Percentiles rank a stretch among this genome's conserved stretches.
phyloP scores from a whole-genome alignment of 805 yeast species.

The Yarrowia sp. region DNA sequence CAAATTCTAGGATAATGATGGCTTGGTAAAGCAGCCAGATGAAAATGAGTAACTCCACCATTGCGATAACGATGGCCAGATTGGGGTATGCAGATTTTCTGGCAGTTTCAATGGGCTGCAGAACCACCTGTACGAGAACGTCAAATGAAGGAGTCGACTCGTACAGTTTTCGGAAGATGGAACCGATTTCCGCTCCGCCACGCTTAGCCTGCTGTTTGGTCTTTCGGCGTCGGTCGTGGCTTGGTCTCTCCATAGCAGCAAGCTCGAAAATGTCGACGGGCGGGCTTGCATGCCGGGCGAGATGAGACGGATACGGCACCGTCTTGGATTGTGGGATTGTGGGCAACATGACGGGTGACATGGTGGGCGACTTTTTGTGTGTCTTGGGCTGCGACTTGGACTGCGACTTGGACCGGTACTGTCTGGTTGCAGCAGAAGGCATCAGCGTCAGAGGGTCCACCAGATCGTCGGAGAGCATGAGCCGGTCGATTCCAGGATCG shows the following conservation, averaged over 20 bases:
- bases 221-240: constrained; percentile 1
- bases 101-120: constrained; percentile 13
- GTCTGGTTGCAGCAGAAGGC: not conserved
- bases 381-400: not conserved
- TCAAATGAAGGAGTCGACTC: not conserved
- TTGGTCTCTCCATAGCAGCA: not conserved
- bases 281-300: not conserved
- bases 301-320: not conserved
- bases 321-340: constrained; percentile 8
- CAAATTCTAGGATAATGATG: constrained; percentile 28
- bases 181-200: not conserved
- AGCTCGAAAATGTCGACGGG: constrained; percentile 8
- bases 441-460: not conserved
- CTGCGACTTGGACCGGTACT: not conserved
- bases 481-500: not conserved
- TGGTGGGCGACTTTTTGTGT: not conserved
- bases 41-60: constrained; percentile 28
- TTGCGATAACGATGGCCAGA: not conserved
- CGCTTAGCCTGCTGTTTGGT: not conserved
- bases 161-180: not conserved
- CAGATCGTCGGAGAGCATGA: not conserved
- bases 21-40: constrained; percentile 30
- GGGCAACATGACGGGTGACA: not conserved
- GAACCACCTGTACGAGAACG: not conserved
- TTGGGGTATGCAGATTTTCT: not conserved